Evolutionary conservation across 2,329 filamentous ascomycete species (phyloP).

Genomic region (Botryotinia narcissicola): DNA sequence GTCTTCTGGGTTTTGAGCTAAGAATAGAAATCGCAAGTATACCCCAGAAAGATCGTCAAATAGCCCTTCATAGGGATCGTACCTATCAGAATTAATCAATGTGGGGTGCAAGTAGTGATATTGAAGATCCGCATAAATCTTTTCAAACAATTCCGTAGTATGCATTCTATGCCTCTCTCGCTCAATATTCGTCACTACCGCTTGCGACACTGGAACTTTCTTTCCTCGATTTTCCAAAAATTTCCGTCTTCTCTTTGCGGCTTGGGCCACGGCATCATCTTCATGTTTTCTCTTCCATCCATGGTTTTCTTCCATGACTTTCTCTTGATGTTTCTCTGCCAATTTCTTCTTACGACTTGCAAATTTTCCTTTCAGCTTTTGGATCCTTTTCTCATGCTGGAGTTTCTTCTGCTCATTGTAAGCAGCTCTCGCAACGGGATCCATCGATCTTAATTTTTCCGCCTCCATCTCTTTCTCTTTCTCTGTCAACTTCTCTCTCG

Average conservation of each 20-base stretch:
- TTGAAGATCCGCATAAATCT: conserved; percentile 8
- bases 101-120: conserved; percentile 9
- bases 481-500: background rate
- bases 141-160: background rate
- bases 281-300: conserved; percentile 12
- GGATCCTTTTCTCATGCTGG: background rate
- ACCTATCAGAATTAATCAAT: conserved; percentile 1
- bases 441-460: background rate
- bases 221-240: background rate
- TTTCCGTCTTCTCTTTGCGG: background rate
- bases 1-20: background rate
- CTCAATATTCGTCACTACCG: too few relatives aligned
- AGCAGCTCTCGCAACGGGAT: background rate
- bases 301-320: background rate
- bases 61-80: background rate
- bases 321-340: background rate
- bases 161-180: background rate
- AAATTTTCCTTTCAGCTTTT: background rate
- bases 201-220: background rate
- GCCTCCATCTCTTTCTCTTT: background rate
- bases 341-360: background rate
- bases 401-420: background rate
- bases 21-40: background rate
- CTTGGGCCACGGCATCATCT: background rate
- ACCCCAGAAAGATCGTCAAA: background rate